Base-by-base conservation (phyloP, 768 basidiomycete genomes). In the Pholiota conissans region DNA sequence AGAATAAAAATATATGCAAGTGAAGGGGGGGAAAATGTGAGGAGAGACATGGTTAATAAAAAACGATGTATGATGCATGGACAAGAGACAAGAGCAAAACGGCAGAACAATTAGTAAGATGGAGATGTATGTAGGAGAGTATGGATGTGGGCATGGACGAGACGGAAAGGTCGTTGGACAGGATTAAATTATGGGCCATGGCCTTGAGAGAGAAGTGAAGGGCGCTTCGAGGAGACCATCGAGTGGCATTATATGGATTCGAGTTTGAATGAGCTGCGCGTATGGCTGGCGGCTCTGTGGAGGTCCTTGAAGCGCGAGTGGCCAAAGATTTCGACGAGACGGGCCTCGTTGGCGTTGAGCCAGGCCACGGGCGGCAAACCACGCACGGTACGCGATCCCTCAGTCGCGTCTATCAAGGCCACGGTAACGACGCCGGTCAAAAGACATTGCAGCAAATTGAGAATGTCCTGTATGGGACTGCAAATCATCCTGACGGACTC, bases 331-430 rank as follows among this genome's bases (percentile, higher is more conserved):
- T 90, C 86, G 54, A 82, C 75, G 39, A 93, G 83, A 47, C 81
- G 76, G 4, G 76, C 70, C 69, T 91, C 84, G 68, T 93, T 84
- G 34, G 81, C 80, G 59, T 79, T 82, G 56, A 93, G 78, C 91
- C 91, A 93, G 35, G 88, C 80, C n/a, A 80, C 78, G 10, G 90
- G 84, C 18, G 91, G 91, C 14, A 93, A 72, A 18, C 86, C 90
- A 60, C 91, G 89, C 56, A 84, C 87, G 48, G 91, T 93, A 61
- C 84, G 83, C 70, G 40, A 85, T 89, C 68, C 89, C 78, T 16
- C 84, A 82, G n/a, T 89, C 75, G 62, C 81, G 77, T 93, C 91
- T 66, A 91, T 90, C 65, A 87, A 86, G 61, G 85, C 83, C 55
- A 92, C 76, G 48, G 86, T 85, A 68, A 89, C 81, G 49, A 89